Evolutionary conservation across 768 basidiomycete genomes (phyloP), one percentile per base, ranked within the genome.

Genomic region (Panaeolus papilionaceus): DNA sequence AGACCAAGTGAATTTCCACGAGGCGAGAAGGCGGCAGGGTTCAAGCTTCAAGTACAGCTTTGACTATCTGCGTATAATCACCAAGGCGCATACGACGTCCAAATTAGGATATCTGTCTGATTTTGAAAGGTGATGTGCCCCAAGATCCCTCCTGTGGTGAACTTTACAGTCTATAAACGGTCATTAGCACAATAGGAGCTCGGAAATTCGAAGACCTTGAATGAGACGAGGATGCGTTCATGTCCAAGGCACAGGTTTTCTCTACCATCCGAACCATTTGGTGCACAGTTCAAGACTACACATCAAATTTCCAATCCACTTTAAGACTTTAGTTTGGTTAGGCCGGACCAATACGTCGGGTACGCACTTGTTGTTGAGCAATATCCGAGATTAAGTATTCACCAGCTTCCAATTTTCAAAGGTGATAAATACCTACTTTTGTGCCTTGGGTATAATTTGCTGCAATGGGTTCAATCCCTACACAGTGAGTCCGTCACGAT

Each of bases 1-100:
- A 20, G 20, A 12, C 8, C 47, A 49, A 49, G 45, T 23, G 7
- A 49, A 8, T 20, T 2, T 49, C 1, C 47, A 49, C 47, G 47
- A 49, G 47, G 47, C n/a, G 11, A 49, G 47, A 49, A 49, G 47
- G 47, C 47, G 20, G 47, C 47, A 49, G 47, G 47, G 47, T 20
- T 23, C 47, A 49, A 49, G 20, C 20, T 16, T 45, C 44, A 18
- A 18, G 44, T 7, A 49, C 47, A 26, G 47, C 20, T 18, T 26
- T 23, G 42, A 20, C 6, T 4, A 4, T 7, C 33, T 33, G 33
- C 33, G 20, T 49, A 49, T 49, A 8, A 49, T 12, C 47, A 49
- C 6, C 47, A 49, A 4, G 20, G 47, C 47, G 20, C 47, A 49
- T 6, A 49, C 47, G 23, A 23, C 47, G n/a, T 5, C 47, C 20